A percentile compares a stretch with the other conserved stretches of the same genome.
Evolutionary conservation across 306 rosid species (phyloP).

Genomic region (Vigna reflexopilosa): DNA sequence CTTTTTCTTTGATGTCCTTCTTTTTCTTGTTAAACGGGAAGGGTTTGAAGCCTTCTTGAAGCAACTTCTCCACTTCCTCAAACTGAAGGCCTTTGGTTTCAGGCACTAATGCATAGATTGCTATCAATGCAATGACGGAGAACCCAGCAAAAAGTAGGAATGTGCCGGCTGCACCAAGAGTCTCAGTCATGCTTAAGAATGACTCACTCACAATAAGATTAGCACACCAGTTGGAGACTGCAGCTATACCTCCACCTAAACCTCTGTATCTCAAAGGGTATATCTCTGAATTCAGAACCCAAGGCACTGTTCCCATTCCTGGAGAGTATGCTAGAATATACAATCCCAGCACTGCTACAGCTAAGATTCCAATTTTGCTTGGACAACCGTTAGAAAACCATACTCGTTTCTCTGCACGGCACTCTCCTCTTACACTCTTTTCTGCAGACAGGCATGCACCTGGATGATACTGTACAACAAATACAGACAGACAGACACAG

Average conservation of each 20-base stretch:
- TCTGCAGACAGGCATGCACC: constrained; percentile 72
- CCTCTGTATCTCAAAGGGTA: constrained; percentile 84
- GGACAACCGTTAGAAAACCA: constrained; percentile 86
- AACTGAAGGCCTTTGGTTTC: constrained; percentile 79
- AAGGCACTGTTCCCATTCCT: constrained; percentile 85
- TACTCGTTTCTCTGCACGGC: constrained; percentile 51
- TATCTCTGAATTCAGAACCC: constrained; percentile 88
- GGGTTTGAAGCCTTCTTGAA: constrained; percentile 51
- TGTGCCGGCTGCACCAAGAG: constrained; percentile 66
- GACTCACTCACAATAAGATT: constrained; percentile 76
- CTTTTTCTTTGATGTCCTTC: neutral
- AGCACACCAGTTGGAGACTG: constrained; percentile 76
- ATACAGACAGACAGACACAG: neutral
- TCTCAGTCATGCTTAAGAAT: constrained; percentile 62
- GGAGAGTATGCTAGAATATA: constrained; percentile 76
- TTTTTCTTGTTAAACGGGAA: constrained; percentile 36
- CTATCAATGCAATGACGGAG: constrained; percentile 56
- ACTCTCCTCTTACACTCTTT: constrained; percentile 42
- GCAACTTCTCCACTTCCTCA: constrained; percentile 74
- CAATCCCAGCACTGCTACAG: constrained; percentile 64
- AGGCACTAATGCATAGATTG: constrained; percentile 64
- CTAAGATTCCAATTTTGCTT: constrained; percentile 68
- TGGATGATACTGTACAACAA: constrained; percentile 52
- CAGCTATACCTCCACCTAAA: constrained; percentile 85
- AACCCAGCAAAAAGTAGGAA: constrained; percentile 76